These are phyloP conservation scores for Paecilomyces dactylethromorphus DNA, from an alignment of 2,329 filamentous ascomycete genomes.

Conservation along the genomic window DNA sequence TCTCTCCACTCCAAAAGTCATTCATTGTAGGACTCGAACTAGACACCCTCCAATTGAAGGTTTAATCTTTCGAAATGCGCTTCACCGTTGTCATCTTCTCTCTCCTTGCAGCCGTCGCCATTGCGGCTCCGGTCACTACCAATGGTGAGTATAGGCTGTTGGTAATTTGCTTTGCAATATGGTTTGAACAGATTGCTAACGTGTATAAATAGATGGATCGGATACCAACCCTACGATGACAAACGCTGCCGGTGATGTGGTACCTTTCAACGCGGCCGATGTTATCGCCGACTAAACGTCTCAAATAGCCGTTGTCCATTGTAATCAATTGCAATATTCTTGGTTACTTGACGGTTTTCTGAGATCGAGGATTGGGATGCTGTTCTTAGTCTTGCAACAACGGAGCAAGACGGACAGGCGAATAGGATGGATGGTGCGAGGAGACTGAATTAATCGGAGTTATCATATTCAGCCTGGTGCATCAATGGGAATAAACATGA, in stretches of 20 bases:
- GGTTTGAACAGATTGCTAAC: background rate
- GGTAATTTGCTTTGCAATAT: background rate
- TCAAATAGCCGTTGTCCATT: background rate
- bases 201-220: constrained; percentile 1
- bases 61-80: constrained; percentile 8
- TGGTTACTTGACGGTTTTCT: background rate
- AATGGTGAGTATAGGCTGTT: constrained; percentile 6
- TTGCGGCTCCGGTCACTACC: constrained; percentile 8
- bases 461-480: background rate
- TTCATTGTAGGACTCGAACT: background rate
- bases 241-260: constrained; percentile 4
- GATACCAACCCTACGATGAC: constrained; percentile 11
- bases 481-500: background rate
- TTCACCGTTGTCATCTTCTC: constrained; percentile 7
- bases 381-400: background rate
- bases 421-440: background rate
- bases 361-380: background rate
- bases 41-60: background rate
- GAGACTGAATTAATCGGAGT: background rate
- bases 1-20: background rate
- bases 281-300: constrained; percentile 4
- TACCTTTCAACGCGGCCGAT: constrained; percentile 9
- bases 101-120: constrained; percentile 7
- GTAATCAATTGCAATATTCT: background rate
- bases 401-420: background rate